Conservation (phyloP, 306 rosid species). For the Erythrophleum fordii region DNA sequence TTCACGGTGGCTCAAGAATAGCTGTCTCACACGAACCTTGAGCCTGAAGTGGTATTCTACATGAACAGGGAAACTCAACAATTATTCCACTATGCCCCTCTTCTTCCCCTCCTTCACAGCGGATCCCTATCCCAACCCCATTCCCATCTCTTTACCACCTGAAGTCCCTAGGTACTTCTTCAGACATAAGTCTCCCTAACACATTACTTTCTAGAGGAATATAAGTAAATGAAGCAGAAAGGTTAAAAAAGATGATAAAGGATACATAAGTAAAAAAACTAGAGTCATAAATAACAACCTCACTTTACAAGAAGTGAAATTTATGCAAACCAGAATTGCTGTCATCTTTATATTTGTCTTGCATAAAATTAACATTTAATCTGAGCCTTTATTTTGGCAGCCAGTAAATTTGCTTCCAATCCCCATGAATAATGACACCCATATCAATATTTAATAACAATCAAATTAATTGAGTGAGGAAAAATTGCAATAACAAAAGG, state of each 20-base stretch:
- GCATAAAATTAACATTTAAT: conserved; percentile 8
- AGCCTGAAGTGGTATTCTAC: neutral
- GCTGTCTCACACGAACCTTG: conserved; percentile 21
- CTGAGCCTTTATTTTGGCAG: neutral
- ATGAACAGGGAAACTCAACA: neutral
- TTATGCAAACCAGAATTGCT: conserved; percentile 19
- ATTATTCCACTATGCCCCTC: neutral
- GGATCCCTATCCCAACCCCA: conserved; percentile 22
- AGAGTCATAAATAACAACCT: conserved; percentile 1
- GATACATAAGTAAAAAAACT: neutral
- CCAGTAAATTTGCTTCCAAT: conserved; percentile 16
- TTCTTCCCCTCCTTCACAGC: neutral
- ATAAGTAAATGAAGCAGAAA: conserved; percentile 20
- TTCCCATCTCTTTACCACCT: conserved; percentile 20
- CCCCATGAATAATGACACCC: conserved; percentile 19
- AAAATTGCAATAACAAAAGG: conserved; percentile 31
- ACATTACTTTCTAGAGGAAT: conserved; percentile 1
- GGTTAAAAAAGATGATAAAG: conserved; percentile 20
- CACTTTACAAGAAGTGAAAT: conserved; percentile 23
- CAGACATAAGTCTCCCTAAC: neutral
- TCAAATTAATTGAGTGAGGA: neutral
- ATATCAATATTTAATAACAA: conserved; percentile 14
- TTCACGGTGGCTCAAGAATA: neutral
- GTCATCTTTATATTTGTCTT: conserved; percentile 4
- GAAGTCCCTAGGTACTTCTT: neutral